Evolutionary conservation across 106 monocot genomes (phyloP).

Genomic region (Dendrobium catenatum): DNA sequence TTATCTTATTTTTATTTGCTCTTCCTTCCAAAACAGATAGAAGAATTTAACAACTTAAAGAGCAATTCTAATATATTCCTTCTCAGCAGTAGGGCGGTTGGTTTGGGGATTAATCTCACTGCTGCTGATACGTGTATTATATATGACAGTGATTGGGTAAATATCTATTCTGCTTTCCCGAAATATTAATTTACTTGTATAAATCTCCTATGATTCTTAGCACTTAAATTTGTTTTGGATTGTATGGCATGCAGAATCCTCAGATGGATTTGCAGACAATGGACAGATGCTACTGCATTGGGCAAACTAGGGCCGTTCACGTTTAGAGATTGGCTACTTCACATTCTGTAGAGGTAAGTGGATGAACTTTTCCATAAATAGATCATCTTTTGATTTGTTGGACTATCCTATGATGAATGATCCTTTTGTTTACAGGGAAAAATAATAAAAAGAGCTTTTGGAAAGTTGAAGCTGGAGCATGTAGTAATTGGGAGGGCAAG

Average conservation of each 20-base stretch:
- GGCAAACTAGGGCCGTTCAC: constrained; percentile 85
- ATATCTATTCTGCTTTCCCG: background rate
- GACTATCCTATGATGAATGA: background rate
- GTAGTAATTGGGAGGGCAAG: constrained; percentile 54
- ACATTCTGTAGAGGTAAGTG: constrained; percentile 79
- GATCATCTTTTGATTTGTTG: background rate
- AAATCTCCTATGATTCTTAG: background rate
- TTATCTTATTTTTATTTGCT: too few species aligned
- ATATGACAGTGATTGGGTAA: constrained; percentile 99
- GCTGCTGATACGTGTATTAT: constrained; percentile 97
- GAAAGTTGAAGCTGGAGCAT: constrained; percentile 86
- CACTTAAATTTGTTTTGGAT: background rate
- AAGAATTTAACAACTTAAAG: constrained; percentile 63
- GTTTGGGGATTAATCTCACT: constrained; percentile 91
- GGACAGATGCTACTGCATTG: constrained; percentile 98
- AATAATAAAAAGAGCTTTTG: constrained; percentile 85
- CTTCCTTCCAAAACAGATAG: constrained; percentile 45
- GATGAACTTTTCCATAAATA: background rate
- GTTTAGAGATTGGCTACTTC: constrained; percentile 84
- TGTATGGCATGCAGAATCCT: constrained; percentile 60
- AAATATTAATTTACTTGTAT: background rate
- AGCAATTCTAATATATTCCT: constrained; percentile 66
- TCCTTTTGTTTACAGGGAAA: constrained; percentile 37
- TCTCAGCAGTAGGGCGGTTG: constrained; percentile 91
- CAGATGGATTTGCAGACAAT: constrained; percentile 99